Conservation (phyloP, 345 rosid genomes). For the Salix caprea region DNA sequence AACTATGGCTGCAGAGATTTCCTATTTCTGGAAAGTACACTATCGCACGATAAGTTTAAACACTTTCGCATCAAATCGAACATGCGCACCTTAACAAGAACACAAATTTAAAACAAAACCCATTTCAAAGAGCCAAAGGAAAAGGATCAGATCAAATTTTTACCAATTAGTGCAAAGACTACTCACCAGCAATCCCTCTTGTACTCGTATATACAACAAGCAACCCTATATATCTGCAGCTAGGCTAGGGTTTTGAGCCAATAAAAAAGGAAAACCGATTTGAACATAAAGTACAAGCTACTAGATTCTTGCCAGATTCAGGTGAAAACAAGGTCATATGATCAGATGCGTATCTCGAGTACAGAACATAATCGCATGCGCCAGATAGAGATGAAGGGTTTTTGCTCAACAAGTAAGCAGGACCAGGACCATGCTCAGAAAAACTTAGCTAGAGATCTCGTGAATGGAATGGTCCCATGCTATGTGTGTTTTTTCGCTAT, state of each 20-base stretch:
- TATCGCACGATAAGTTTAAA: not conserved
- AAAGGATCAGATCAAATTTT: not conserved
- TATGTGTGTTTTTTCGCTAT: slow-evolving; percentile 14
- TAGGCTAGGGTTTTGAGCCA: slow-evolving; percentile 13
- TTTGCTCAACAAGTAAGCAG: not conserved
- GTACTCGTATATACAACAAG: not conserved
- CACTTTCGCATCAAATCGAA: not conserved
- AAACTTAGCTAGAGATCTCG: slow-evolving; percentile 25
- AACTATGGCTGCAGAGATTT: not conserved
- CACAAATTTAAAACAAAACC: not conserved
- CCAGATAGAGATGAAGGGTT: not conserved
- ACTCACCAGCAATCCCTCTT: not conserved
- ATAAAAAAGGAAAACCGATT: not conserved
- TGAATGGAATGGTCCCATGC: slow-evolving; percentile 46
- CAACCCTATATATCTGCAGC: not conserved
- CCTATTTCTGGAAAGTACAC: not conserved
- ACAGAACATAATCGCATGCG: slow-evolving; percentile 27
- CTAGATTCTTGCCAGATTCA: slow-evolving; percentile 22
- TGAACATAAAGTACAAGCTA: not conserved
- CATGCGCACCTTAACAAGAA: not conserved
- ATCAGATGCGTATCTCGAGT: not conserved
- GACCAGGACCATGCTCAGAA: not conserved
- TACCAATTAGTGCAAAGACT: not conserved
- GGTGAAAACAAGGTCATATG: slow-evolving; percentile 19
- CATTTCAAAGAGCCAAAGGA: not conserved